Evolutionary conservation across 2,329 filamentous ascomycete species (phyloP), one percentile per base, ranked within the genome.

Genomic region (Aspergillus tubingensis): DNA sequence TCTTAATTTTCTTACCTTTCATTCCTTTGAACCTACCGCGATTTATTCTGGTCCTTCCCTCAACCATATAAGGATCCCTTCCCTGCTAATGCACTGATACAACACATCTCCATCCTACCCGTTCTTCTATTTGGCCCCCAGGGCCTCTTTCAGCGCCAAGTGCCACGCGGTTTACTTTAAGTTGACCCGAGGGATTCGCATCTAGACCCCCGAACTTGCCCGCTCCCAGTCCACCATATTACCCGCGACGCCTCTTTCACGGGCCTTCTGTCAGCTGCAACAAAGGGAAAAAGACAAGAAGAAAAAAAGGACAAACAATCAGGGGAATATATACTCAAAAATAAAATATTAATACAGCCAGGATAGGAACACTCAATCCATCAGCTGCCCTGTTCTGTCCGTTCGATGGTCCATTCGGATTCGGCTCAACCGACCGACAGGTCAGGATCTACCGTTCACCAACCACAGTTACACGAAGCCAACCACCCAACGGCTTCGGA

Each of bases 391-490:
- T 32, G 25, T 56, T n/a, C 41, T 8, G 38, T 25, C 61, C 58
- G 57, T 70, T 67, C 68, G 63, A 71, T 71, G 68, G 59, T 68
- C 60, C 51, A 64, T 43, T 54, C 66, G 55, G 65, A 66, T 60
- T 59, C 55, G 19, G 43, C 61, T 52, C 64, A 60, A 65, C 61
- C 65, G 68, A 67, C 68, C 68, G 63, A 64, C 15, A 65, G 68
- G 68, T 69, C 68, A 62, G 59, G 62, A 55, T 62, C 64, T 43
- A 58, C 62, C 49, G 54, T 57, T 43, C 63, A 30, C 53, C 58
- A 58, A 51, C 48, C 63, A 15, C 53, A 62, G 65, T 67, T 67
- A 64, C 68, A 65, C 63, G 43, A 57, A 50, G 50, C 65, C 59
- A 62, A 54, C 57, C 57, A 63, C 38, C 47, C 65, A 41, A 60